These are phyloP conservation scores for Euphorbia tirucalli DNA, from an alignment of 345 rosid genomes.

Conservation along the genomic window DNA sequence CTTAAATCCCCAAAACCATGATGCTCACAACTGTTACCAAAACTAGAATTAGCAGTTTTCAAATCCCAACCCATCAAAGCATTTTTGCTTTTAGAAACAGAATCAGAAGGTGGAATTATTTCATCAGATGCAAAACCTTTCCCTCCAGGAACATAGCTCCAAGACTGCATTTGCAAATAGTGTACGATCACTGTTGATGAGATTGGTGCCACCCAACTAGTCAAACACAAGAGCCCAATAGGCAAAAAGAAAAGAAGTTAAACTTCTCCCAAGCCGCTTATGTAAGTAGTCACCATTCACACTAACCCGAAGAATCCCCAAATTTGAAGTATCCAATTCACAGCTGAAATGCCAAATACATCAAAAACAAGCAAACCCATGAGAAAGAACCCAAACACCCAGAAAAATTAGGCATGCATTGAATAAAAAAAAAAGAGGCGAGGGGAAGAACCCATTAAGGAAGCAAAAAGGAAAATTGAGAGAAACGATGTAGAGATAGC, in stretches of 20 bases:
- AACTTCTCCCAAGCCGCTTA: too few relatives aligned
- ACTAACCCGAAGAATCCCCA: constrained; percentile 8
- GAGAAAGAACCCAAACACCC: constrained; percentile 5
- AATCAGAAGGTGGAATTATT: constrained; percentile 31
- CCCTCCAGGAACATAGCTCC: constrained; percentile 46
- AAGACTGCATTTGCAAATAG: constrained; percentile 42
- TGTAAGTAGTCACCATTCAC: background rate
- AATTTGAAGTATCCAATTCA: constrained; percentile 12
- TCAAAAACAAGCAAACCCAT: constrained; percentile 6
- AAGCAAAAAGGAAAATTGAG: background rate
- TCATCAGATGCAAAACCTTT: constrained; percentile 31
- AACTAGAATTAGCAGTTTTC: constrained; percentile 23
- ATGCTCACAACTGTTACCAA: constrained; percentile 22
- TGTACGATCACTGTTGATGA: constrained; percentile 8
- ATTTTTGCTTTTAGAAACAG: constrained; percentile 31
- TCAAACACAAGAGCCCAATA: too few relatives aligned
- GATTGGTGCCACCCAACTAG: too few relatives aligned
- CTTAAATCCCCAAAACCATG: constrained; percentile 33
- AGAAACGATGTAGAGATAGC: background rate
- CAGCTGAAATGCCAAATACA: constrained; percentile 18
- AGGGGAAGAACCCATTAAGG: background rate
- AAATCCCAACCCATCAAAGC: constrained; percentile 35
- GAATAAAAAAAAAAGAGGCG: background rate
- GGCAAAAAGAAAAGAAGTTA: too few relatives aligned
- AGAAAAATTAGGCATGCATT: constrained; percentile 1